Percentiles rank a stretch among this genome's conserved stretches.
Evolutionary conservation across 1,139 yeast genomes (phyloP).

Genomic region (Magnusiomyces suaveolens): DNA sequence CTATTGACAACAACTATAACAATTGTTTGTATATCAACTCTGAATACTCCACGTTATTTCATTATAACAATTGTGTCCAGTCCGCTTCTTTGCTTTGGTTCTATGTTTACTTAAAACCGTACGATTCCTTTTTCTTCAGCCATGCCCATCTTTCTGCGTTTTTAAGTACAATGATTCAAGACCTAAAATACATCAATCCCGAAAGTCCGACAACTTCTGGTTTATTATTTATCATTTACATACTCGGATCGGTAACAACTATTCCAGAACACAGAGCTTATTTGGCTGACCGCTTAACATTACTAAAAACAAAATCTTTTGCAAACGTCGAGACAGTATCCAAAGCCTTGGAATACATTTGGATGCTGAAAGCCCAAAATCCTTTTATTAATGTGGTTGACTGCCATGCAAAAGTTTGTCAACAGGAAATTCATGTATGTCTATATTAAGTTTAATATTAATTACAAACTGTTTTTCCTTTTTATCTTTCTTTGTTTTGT

Average conservation of each 20-base stretch:
- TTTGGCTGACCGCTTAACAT: slow-evolving; percentile 7
- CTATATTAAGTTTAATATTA: no score
- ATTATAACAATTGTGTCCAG: slow-evolving; percentile 15
- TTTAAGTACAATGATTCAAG: slow-evolving; percentile 8
- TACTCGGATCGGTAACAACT: slow-evolving; percentile 12
- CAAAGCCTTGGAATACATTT: slow-evolving; percentile 10
- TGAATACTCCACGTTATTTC: slow-evolving; percentile 10
- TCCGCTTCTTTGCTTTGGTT: slow-evolving; percentile 13
- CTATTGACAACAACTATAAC: background rate
- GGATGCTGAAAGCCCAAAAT: slow-evolving; percentile 11
- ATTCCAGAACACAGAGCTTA: slow-evolving; percentile 11
- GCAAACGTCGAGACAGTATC: slow-evolving; percentile 12
- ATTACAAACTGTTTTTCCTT: no score
- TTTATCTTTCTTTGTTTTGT: no score
- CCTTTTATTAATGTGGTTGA: slow-evolving; percentile 1
- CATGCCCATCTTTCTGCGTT: background rate
- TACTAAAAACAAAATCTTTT: slow-evolving; percentile 14
- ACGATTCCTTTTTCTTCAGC: background rate
- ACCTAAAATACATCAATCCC: slow-evolving; percentile 13
- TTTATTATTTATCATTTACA: slow-evolving; percentile 13
- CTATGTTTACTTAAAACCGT: slow-evolving; percentile 11
- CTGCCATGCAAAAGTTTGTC: slow-evolving; percentile 9
- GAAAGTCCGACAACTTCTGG: slow-evolving; percentile 15
- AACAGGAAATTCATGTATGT: slow-evolving; percentile 12
- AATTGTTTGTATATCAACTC: slow-evolving; percentile 5